These are phyloP conservation scores for Picocystis sp. DNA, from an alignment of 163 green algal genomes.

Conservation along the genomic window DNA sequence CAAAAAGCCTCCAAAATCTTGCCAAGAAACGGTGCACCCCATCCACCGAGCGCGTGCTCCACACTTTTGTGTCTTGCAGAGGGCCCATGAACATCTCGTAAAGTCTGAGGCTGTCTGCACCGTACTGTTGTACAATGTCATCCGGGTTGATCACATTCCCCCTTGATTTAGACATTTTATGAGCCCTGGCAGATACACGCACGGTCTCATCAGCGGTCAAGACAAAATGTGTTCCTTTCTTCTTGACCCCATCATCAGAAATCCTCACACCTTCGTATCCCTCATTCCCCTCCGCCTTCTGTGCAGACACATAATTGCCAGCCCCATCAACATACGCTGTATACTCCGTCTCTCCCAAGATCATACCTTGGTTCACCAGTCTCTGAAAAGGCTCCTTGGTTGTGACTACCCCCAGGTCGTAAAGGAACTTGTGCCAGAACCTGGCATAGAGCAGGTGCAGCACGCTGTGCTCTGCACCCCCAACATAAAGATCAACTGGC, in stretches of 20 bases:
- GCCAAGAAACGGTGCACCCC: slow-evolving; percentile 91
- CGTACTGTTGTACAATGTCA: slow-evolving; percentile 75
- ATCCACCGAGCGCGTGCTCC: slow-evolving; percentile 84
- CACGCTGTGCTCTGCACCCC: slow-evolving; percentile 92
- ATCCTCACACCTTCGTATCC: slow-evolving; percentile 27
- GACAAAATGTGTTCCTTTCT: slow-evolving; percentile 49
- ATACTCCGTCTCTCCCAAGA: slow-evolving; percentile 94
- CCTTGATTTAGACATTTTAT: slow-evolving; percentile 96
- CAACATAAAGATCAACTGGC: slow-evolving; percentile 96
- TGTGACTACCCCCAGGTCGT: slow-evolving; percentile 77
- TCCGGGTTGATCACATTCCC: slow-evolving; percentile 98
- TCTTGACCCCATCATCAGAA: slow-evolving; percentile 24
- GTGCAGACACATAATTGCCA: slow-evolving; percentile 2
- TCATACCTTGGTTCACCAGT: slow-evolving; percentile 96
- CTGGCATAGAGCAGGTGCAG: slow-evolving; percentile 95
- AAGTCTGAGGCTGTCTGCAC: slow-evolving; percentile 85
- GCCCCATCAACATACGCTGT: slow-evolving; percentile 20
- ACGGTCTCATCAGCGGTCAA: slow-evolving; percentile 39
- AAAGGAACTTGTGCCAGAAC: slow-evolving; percentile 99
- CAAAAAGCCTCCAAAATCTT: slow-evolving; percentile 65
- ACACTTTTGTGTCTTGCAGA: slow-evolving; percentile 79
- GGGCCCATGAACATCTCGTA: slow-evolving; percentile 99
- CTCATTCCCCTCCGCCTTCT: slow-evolving; percentile 20
- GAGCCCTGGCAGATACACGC: slow-evolving; percentile 41
- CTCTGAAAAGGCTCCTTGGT: slow-evolving; percentile 83